Percentiles rank a stretch among this genome's conserved stretches.
These are phyloP conservation scores for Bullera alba DNA, from an alignment of 768 basidiomycete genomes.

Conservation along the genomic window DNA sequence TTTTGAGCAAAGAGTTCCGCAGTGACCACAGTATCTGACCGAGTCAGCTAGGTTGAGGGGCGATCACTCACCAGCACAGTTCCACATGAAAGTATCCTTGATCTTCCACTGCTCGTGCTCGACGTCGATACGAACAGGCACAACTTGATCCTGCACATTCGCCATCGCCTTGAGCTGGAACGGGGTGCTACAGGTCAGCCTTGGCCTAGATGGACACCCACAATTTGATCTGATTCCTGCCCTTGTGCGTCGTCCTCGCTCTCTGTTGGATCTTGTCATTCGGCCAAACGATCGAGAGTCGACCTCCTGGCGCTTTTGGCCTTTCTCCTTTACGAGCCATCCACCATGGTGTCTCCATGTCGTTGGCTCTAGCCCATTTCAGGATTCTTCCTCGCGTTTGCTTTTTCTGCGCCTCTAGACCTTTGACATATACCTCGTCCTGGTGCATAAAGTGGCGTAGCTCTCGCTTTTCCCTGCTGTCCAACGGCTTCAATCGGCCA, in stretches of 20 bases:
- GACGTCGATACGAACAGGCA: constrained; percentile 92
- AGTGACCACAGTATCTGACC: constrained; percentile 74
- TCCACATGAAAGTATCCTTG: constrained; percentile 97
- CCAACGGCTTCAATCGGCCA: constrained; percentile 51
- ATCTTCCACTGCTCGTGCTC: constrained; percentile 91
- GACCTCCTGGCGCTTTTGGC: constrained; percentile 39
- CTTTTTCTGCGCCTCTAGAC: constrained; percentile 49
- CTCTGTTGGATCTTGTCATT: constrained; percentile 48
- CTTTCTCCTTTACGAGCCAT: constrained; percentile 46
- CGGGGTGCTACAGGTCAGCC: constrained; percentile 52
- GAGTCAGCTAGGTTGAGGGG: constrained; percentile 1
- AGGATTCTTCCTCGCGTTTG: constrained; percentile 51
- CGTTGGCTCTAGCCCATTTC: constrained; percentile 63
- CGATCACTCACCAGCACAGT: constrained; percentile 68
- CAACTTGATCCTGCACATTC: constrained; percentile 60
- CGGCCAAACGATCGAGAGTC: constrained; percentile 58
- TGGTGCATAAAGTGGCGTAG: constrained; percentile 60
- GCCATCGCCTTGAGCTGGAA: constrained; percentile 45
- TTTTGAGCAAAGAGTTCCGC: constrained; percentile 85
- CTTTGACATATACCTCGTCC: constrained; percentile 51
- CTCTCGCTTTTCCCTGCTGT: constrained; percentile 51
- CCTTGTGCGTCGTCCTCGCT: constrained; percentile 49
- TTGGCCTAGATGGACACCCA: constrained; percentile 51
- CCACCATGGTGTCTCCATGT: constrained; percentile 49
- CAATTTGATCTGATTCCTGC: constrained; percentile 61